phyloP scores from a whole-genome alignment of 2,329 filamentous ascomycete species.

The Atkinsonella texensis region DNA sequence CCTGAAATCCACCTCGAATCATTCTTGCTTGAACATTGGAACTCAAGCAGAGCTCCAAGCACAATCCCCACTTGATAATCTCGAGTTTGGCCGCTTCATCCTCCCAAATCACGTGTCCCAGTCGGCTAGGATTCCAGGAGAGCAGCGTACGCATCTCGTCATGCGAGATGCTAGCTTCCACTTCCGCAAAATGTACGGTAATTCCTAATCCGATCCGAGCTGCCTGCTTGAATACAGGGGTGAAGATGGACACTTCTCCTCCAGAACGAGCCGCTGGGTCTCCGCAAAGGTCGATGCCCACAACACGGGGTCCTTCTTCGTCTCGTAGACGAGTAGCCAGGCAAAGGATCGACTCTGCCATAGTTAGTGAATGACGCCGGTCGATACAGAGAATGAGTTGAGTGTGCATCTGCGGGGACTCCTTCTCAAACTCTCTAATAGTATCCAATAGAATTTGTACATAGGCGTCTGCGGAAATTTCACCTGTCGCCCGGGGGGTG shows the following conservation, averaged over 20 bases:
- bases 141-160: slow-evolving; percentile 54
- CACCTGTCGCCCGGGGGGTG: slow-evolving; percentile 54
- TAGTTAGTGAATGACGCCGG: slow-evolving; percentile 44
- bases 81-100: slow-evolving; percentile 44
- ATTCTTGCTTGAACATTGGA: slow-evolving; percentile 72
- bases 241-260: slow-evolving; percentile 49
- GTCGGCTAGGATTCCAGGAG: slow-evolving; percentile 50
- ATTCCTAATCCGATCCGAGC: slow-evolving; percentile 43
- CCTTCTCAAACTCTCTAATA: slow-evolving; percentile 40
- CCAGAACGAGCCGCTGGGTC: slow-evolving; percentile 44
- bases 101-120: slow-evolving; percentile 73
- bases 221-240: slow-evolving; percentile 45
- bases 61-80: slow-evolving; percentile 41
- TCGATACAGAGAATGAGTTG: slow-evolving; percentile 66
- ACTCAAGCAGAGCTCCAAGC: slow-evolving; percentile 65
- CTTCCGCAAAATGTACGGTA: slow-evolving; percentile 72
- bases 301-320: slow-evolving; percentile 43
- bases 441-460: slow-evolving; percentile 52
- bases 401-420: slow-evolving; percentile 37
- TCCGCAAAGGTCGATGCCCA: slow-evolving; percentile 70
- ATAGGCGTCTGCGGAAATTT: slow-evolving; percentile 51
- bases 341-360: slow-evolving; percentile 51
- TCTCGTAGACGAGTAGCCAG: slow-evolving; percentile 39
- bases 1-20: slow-evolving; percentile 50
- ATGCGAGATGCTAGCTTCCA: slow-evolving; percentile 40